Percentiles rank a stretch among this genome's conserved stretches.
These are phyloP conservation scores for Pyrenochaeta sp. DNA, from an alignment of 2,329 filamentous ascomycete genomes.

Conservation along the genomic window DNA sequence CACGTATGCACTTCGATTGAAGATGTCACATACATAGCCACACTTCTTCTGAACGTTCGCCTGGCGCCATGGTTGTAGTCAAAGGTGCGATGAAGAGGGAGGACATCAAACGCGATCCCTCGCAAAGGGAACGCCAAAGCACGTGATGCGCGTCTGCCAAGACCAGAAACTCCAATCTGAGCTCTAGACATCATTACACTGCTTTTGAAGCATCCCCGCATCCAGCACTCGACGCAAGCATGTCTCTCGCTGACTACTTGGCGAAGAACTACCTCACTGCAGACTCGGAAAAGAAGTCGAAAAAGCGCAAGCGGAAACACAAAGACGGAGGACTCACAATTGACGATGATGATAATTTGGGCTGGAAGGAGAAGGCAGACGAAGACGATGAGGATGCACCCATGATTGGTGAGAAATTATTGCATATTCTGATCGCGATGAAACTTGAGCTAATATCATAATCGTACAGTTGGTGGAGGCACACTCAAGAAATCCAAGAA, in stretches of 20 bases:
- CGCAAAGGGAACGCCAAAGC: conserved; percentile 27
- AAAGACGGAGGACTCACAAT: conserved; percentile 54
- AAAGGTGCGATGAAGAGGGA: conserved; percentile 3
- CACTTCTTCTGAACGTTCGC: conserved; percentile 73
- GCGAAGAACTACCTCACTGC: conserved; percentile 89
- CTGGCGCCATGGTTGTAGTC: conserved; percentile 61
- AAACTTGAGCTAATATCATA: conserved; percentile 21
- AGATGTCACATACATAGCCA: conserved; percentile 57
- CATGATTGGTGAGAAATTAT: conserved; percentile 47
- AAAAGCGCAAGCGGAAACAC: conserved; percentile 61
- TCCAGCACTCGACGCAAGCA: conserved; percentile 37
- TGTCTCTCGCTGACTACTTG: conserved; percentile 82
- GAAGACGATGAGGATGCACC: conserved; percentile 66
- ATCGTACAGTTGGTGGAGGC: conserved; percentile 43
- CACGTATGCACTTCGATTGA: no score
- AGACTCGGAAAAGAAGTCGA: conserved; percentile 61
- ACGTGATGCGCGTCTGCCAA: conserved; percentile 34
- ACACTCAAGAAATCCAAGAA: conserved; percentile 66
- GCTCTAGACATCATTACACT: conserved; percentile 3
- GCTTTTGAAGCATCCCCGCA: conserved; percentile 10
- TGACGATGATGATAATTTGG: conserved; percentile 63
- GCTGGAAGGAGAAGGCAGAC: conserved; percentile 60
- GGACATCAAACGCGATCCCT: conserved; percentile 4
- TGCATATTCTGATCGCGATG: conserved; percentile 17
- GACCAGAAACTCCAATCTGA: conserved; percentile 5